Conservation (phyloP, 257 asterid genomes). For the Solanum clarkiae region DNA sequence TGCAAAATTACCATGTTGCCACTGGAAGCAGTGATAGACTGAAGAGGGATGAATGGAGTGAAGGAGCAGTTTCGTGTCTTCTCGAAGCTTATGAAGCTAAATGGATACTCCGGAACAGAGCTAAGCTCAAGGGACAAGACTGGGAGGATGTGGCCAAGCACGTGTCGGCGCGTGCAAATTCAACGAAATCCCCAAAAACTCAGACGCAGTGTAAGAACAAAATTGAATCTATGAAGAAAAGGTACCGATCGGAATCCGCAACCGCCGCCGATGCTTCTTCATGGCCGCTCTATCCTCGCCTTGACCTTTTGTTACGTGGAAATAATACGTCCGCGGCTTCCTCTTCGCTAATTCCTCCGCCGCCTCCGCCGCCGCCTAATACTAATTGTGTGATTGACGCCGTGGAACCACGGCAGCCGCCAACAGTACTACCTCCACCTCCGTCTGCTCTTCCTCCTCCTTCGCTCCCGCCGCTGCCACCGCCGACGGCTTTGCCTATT, state of each 20-base stretch:
- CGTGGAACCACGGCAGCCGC: slow-evolving; percentile 7
- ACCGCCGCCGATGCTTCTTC: slow-evolving; percentile 44
- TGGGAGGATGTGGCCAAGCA: slow-evolving; percentile 81
- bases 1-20: neutral
- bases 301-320: slow-evolving; percentile 72
- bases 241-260: slow-evolving; percentile 79
- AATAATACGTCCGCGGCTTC: slow-evolving; percentile 11
- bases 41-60: slow-evolving; percentile 90
- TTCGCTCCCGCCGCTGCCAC: neutral
- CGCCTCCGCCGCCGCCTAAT: neutral
- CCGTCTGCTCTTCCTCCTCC: neutral
- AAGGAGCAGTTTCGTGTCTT: slow-evolving; percentile 66
- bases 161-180: slow-evolving; percentile 37
- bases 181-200: slow-evolving; percentile 45
- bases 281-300: slow-evolving; percentile 75
- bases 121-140: slow-evolving; percentile 84
- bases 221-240: slow-evolving; percentile 89
- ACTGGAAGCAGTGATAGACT: slow-evolving; percentile 25
- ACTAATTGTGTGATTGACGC: neutral
- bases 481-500: slow-evolving; percentile 3
- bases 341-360: neutral
- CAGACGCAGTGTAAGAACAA: slow-evolving; percentile 90
- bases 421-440: neutral
- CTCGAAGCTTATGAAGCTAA: slow-evolving; percentile 73
- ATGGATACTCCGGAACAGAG: slow-evolving; percentile 74